These are phyloP conservation scores for Lactifluus pinguis DNA, from an alignment of 768 basidiomycete genomes.

Conservation along the genomic window DNA sequence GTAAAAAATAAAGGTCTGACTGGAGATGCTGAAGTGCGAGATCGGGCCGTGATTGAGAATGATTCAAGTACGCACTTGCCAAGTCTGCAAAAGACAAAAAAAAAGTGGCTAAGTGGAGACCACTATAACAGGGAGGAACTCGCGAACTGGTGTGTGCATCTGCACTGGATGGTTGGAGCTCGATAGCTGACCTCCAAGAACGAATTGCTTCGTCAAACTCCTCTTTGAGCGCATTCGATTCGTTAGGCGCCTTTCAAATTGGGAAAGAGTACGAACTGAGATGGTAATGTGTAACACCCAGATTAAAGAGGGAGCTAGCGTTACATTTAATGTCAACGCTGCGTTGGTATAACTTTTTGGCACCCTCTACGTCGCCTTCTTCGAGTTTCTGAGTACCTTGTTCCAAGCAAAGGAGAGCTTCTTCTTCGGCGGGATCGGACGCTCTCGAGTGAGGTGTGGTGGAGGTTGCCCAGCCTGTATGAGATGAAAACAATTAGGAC, in stretches of 20 bases:
- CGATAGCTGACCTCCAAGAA: slow-evolving; percentile 80
- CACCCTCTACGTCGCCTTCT: slow-evolving; percentile 75
- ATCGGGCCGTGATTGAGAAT: slow-evolving; percentile 70
- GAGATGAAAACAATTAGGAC: slow-evolving; percentile 19
- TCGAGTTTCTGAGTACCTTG: slow-evolving; percentile 78
- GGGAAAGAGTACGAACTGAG: slow-evolving; percentile 47
- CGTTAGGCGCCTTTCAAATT: not conserved
- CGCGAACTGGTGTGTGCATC: slow-evolving; percentile 80
- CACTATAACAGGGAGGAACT: slow-evolving; percentile 6
- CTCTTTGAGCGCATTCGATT: slow-evolving; percentile 37
- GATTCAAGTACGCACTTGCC: slow-evolving; percentile 84
- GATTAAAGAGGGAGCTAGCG: slow-evolving; percentile 77
- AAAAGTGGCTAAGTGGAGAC: slow-evolving; percentile 19
- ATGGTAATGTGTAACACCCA: slow-evolving; percentile 86
- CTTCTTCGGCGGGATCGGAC: slow-evolving; percentile 72
- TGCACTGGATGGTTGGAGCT: slow-evolving; percentile 71
- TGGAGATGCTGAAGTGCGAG: slow-evolving; percentile 78
- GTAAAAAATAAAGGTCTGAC: slow-evolving; percentile 32
- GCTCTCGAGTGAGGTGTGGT: slow-evolving; percentile 75
- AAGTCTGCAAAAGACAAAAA: slow-evolving; percentile 43
- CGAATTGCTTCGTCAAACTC: slow-evolving; percentile 81
- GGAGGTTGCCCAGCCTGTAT: slow-evolving; percentile 69
- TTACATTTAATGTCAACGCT: slow-evolving; percentile 74
- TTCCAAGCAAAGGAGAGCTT: slow-evolving; percentile 72
- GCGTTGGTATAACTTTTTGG: slow-evolving; percentile 67